phyloP scores from a whole-genome alignment of 2,329 filamentous ascomycete genomes.

The Calycina marina region DNA sequence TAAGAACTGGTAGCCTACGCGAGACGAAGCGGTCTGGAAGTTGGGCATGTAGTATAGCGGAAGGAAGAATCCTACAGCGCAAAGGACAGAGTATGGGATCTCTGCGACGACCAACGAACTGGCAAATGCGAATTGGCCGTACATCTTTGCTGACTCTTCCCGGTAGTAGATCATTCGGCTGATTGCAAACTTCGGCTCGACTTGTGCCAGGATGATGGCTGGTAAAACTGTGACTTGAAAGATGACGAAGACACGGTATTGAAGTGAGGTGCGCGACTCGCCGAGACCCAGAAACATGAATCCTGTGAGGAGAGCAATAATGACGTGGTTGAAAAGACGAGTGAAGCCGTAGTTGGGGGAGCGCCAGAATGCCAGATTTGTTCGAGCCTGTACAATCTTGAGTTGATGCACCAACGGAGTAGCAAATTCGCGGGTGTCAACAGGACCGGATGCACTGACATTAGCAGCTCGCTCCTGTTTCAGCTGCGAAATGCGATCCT shows the following conservation, averaged over 20 bases:
- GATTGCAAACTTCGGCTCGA: slow-evolving; percentile 72
- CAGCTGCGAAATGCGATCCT: slow-evolving; percentile 39
- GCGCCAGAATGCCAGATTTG: slow-evolving; percentile 69
- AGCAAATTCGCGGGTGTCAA: slow-evolving; percentile 60
- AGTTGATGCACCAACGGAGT: slow-evolving; percentile 70
- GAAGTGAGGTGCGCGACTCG: slow-evolving; percentile 59
- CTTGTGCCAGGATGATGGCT: slow-evolving; percentile 67
- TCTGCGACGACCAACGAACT: slow-evolving; percentile 68
- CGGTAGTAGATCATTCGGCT: slow-evolving; percentile 74
- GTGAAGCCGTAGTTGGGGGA: slow-evolving; percentile 84
- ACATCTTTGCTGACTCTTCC: slow-evolving; percentile 75
- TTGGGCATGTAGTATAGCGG: slow-evolving; percentile 77
- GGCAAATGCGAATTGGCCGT: slow-evolving; percentile 66
- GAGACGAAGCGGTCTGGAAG: slow-evolving; percentile 43
- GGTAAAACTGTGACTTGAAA: slow-evolving; percentile 82
- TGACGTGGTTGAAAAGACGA: slow-evolving; percentile 69
- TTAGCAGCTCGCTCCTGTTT: slow-evolving; percentile 35
- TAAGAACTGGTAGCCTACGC: slow-evolving; percentile 77
- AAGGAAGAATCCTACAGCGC: slow-evolving; percentile 67
- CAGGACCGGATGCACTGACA: slow-evolving; percentile 23
- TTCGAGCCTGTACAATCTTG: slow-evolving; percentile 56
- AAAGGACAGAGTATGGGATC: slow-evolving; percentile 70
- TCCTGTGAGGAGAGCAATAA: slow-evolving; percentile 64
- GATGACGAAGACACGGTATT: slow-evolving; percentile 78
- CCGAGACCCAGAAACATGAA: slow-evolving; percentile 68